Evolutionary conservation across 1,284 basidiomycete genomes (phyloP), one percentile per base, ranked within the genome.

Genomic region (Apiotrichum gracile): DNA sequence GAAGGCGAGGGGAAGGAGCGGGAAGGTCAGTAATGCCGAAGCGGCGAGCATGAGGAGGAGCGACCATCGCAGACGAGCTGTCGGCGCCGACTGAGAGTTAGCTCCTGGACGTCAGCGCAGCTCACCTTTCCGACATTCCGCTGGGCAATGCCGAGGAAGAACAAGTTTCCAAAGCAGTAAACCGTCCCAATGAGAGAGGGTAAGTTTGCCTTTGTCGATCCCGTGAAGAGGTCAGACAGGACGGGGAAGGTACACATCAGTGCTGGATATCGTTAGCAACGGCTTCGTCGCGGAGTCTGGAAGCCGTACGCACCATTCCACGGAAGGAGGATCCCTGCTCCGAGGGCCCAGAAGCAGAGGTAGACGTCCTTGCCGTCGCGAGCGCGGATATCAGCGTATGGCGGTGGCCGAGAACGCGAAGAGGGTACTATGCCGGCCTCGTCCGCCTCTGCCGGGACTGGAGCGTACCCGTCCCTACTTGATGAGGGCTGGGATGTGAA

Each of bases 81-180:
- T 60, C 12, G 72, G 72, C 0, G 69, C 64, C 4, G 60, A 47
- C 69, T 74, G 52, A n/a, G n/a, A 5, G 44, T 58, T 40, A 58
- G 54, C 52, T 24, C 22, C 27, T 25, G 12, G 42, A 25, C 17
- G 39, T 8, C 3, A 38, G n/a, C 13, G 9, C 4, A 47, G 57
- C 64, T 52, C 49, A 74, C 73, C 41, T 63, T 66, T 17, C 68
- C 63, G 9, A 71, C 70, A 9, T 60, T 60, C 10, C 68, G 55
- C 48, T 74, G 73, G 1, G 73, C 71, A 3, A 70, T n/a, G 7
- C 73, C 73, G 19, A 76, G 63, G 61, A 73, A 72, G 58, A 70
- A 58, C 21, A 74, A 61, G 52, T 73, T 73, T n/a, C 63, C 68
- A 43, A 74, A 69, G 57, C 71, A 73, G 61, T 64, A 74, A 8